Conservation (phyloP, 192 early-diverging fungal genomes). For the Diversispora eburnea region DNA sequence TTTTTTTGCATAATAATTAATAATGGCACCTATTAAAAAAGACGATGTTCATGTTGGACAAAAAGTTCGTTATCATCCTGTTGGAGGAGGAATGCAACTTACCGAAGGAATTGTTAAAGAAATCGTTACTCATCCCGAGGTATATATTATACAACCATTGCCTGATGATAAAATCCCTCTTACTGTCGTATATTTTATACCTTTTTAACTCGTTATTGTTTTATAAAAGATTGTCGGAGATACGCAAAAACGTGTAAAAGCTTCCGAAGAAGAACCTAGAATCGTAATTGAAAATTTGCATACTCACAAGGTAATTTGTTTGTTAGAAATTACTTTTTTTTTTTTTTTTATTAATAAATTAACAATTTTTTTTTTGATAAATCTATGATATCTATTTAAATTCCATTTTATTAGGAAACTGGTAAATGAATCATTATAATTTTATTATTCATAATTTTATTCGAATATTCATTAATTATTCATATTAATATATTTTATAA, state of each 20-base stretch:
- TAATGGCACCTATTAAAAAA: neutral
- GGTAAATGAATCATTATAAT: neutral
- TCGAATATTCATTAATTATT: neutral
- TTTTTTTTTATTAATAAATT: neutral
- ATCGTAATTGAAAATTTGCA: slow-evolving; percentile 16
- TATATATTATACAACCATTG: neutral
- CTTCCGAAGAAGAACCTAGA: slow-evolving; percentile 10
- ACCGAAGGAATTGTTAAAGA: slow-evolving; percentile 24
- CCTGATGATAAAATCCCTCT: neutral
- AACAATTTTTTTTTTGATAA: neutral
- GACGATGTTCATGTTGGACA: slow-evolving; percentile 1
- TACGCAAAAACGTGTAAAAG: slow-evolving; percentile 6
- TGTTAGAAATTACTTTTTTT: neutral
- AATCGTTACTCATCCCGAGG: slow-evolving; percentile 18
- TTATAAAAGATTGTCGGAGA: slow-evolving; percentile 4
- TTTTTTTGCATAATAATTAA: too few relatives aligned
- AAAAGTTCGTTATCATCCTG: slow-evolving; percentile 21
- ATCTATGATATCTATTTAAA: neutral
- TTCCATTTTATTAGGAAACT: neutral
- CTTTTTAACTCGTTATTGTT: slow-evolving; percentile 8
- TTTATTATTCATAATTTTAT: neutral
- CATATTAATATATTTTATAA: neutral
- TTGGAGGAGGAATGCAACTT: neutral
- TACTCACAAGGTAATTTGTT: slow-evolving; percentile 20
- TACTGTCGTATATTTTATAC: neutral